A percentile compares a stretch with the other conserved stretches of the same genome.
phyloP scores from a whole-genome alignment of 2,329 filamentous ascomycete genomes.

The Aspergillus aculeatus region DNA sequence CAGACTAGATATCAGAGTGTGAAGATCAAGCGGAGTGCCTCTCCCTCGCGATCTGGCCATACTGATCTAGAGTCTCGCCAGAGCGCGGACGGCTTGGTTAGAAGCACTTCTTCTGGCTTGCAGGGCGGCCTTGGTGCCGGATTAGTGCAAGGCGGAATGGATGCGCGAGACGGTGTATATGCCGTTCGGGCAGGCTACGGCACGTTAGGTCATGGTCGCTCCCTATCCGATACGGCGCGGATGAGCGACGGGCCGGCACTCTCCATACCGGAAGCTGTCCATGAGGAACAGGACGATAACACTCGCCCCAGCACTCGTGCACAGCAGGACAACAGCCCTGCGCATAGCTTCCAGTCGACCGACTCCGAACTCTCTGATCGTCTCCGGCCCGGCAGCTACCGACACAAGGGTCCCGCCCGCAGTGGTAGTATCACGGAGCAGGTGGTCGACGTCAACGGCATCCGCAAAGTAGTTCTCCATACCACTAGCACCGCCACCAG shows the following conservation, averaged over 20 bases:
- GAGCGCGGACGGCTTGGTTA: conserved; percentile 41
- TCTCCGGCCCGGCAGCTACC: conserved; percentile 29
- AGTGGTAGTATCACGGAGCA: conserved; percentile 79
- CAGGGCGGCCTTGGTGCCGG: conserved; percentile 56
- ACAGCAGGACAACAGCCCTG: conserved; percentile 15
- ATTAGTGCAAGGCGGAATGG: conserved; percentile 53
- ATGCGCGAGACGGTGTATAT: conserved; percentile 65
- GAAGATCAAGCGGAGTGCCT: conserved; percentile 60
- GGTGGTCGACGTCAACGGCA: conserved; percentile 69
- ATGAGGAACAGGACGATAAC: conserved; percentile 31
- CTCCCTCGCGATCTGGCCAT: conserved; percentile 35
- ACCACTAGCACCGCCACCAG: conserved; percentile 63
- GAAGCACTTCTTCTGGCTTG: conserved; percentile 36
- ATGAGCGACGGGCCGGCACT: conserved; percentile 28
- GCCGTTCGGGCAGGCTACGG: conserved; percentile 59
- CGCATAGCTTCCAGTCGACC: conserved; percentile 24
- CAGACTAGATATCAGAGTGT: conserved; percentile 62
- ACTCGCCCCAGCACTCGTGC: conserved; percentile 14
- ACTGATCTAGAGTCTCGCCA: conserved; percentile 40
- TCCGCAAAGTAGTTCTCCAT: conserved; percentile 74
- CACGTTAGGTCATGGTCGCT: conserved; percentile 36
- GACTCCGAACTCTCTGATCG: conserved; percentile 19
- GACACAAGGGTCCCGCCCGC: conserved; percentile 54
- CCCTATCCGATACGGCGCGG: conserved; percentile 21
- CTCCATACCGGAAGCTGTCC: conserved; percentile 33